phyloP scores from a whole-genome alignment of 192 early-diverging fungal genomes.

The Gonapodya prolifera region DNA sequence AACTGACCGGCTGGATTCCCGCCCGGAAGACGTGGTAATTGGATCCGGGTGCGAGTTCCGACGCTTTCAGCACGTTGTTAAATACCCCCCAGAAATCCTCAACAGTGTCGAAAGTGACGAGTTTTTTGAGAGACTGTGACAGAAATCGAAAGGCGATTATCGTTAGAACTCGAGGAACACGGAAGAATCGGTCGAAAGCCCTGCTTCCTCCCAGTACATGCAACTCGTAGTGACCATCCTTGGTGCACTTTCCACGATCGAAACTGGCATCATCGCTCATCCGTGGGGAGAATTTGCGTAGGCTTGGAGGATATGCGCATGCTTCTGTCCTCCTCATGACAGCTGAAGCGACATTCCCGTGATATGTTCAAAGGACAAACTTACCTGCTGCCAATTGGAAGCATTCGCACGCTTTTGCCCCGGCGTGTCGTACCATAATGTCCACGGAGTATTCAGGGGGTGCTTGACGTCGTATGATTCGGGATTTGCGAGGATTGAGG shows the following conservation, averaged over 20 bases:
- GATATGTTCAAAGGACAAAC: too few relatives aligned
- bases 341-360: too few relatives aligned
- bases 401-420: not conserved
- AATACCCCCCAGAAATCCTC: constrained; percentile 48
- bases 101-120: constrained; percentile 84
- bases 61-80: constrained; percentile 73
- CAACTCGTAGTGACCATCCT: too few relatives aligned
- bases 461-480: constrained; percentile 76
- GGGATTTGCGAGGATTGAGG: constrained; percentile 30
- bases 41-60: constrained; percentile 55
- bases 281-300: too few relatives aligned
- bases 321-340: too few relatives aligned
- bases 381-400: not conserved
- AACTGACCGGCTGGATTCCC: constrained; percentile 82
- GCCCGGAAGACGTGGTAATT: constrained; percentile 90
- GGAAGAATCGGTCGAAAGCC: too few relatives aligned
- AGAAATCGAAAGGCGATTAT: not conserved
- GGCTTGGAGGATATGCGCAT: too few relatives aligned
- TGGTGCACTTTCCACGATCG: too few relatives aligned
- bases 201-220: too few relatives aligned
- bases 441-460: constrained; percentile 77
- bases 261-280: too few relatives aligned
- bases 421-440: constrained; percentile 60
- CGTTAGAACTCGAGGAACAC: too few relatives aligned
- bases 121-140: constrained; percentile 71